phyloP scores from a whole-genome alignment of 78 protist species.

The Dictyostelium intermedium region DNA sequence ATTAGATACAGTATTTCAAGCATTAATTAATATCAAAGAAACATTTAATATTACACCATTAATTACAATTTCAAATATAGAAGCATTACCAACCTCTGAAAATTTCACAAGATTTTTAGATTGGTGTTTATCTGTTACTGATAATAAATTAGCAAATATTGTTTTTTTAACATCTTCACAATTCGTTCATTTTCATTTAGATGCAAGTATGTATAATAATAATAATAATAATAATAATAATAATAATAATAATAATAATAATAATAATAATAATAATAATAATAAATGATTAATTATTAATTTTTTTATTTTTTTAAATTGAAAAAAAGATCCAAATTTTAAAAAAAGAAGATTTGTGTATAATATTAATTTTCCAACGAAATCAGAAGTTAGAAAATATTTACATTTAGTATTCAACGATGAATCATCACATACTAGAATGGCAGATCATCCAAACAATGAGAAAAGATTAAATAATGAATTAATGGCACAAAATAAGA shows the following conservation, averaged over 20 bases:
- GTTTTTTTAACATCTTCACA: conserved; percentile 70
- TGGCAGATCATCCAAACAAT: not conserved
- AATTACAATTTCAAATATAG: conserved; percentile 61
- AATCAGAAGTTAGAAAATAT: conserved; percentile 20
- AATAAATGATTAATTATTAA: not conserved
- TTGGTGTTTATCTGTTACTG: conserved; percentile 71
- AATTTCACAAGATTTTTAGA: conserved; percentile 72
- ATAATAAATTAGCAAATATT: conserved; percentile 73
- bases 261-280: not conserved
- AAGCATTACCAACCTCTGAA: conserved; percentile 70
- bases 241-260: not conserved
- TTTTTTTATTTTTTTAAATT: not conserved
- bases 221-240: not conserved
- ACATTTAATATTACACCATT: conserved; percentile 48
- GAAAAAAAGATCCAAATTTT: conserved; percentile 6
- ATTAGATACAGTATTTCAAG: conserved; percentile 55
- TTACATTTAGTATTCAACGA: conserved; percentile 16
- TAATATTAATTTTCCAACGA: conserved; percentile 45
- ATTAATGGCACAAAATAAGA: not conserved
- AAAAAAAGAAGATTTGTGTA: conserved; percentile 69
- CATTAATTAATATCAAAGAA: conserved; percentile 56
- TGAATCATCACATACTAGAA: conserved; percentile 8
- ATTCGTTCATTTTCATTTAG: conserved; percentile 73
- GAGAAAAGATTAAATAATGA: not conserved
- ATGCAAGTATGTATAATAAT: conserved; percentile 20